A percentile compares a stretch with the other conserved stretches of the same genome.
Conservation (phyloP, 305 asterid genomes). For the Fraxinus albicans region DNA sequence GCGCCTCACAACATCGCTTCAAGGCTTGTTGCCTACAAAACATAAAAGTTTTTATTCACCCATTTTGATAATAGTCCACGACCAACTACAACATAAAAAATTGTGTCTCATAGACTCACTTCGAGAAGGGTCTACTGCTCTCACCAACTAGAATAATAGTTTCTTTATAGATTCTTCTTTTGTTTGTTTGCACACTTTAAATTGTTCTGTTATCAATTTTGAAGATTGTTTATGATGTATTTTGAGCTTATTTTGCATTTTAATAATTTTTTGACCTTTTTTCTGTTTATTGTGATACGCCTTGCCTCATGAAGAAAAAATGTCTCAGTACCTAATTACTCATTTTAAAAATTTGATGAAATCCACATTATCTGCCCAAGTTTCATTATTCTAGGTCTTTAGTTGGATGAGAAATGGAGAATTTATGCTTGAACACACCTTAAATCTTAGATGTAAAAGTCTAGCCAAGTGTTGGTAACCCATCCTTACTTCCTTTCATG, state of each 20-base stretch:
- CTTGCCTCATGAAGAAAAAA: neutral
- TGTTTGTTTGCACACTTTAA: neutral
- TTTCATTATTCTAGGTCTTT: neutral
- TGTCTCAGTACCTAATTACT: neutral
- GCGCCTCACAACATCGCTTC: neutral
- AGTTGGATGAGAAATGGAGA: neutral
- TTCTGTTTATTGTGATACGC: neutral
- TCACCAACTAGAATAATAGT: neutral
- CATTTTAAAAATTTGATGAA: neutral
- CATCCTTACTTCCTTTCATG: neutral
- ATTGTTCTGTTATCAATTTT: neutral
- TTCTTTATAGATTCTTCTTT: neutral
- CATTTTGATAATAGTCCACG: neutral
- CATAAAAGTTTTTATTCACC: neutral
- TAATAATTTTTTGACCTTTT: neutral
- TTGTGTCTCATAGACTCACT: neutral
- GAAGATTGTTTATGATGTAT: neutral
- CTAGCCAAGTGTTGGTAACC: neutral
- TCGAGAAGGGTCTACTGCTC: neutral
- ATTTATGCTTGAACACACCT: neutral
- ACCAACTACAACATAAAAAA: neutral
- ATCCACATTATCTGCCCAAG: neutral
- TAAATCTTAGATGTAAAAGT: neutral
- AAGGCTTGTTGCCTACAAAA: neutral
- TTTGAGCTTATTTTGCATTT: neutral